Percentiles rank a stretch among this genome's conserved stretches.
Conservation (phyloP, 768 basidiomycete genomes). For the Termitomyces sp. region DNA sequence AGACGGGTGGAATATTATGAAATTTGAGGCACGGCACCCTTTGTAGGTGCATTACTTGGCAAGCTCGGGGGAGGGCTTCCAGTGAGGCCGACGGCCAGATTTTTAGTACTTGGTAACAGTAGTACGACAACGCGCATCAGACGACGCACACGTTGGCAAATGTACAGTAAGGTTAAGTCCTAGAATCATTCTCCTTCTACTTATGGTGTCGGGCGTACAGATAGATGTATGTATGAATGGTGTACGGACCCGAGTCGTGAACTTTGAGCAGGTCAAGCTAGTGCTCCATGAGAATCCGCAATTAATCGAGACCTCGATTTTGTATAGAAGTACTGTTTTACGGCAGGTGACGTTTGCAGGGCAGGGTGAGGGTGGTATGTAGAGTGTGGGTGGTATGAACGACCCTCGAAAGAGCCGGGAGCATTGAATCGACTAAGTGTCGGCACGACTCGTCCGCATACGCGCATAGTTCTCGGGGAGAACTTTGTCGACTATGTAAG, state of each 20-base stretch:
- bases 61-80: too few species aligned
- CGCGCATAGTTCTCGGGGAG: background rate
- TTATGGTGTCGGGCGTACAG: background rate
- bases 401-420: background rate
- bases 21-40: too few species aligned
- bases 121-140: background rate
- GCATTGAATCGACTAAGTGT: background rate
- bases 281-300: background rate
- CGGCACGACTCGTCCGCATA: background rate
- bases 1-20: too few species aligned
- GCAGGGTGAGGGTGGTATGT: background rate
- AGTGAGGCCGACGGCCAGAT: background rate
- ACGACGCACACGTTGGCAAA: background rate
- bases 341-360: background rate
- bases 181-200: background rate
- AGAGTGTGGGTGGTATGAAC: background rate
- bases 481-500: background rate
- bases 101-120: too few species aligned
- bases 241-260: constrained; percentile 1
- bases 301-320: background rate
- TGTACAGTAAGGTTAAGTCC: background rate
- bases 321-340: background rate
- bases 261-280: background rate
- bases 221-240: background rate
- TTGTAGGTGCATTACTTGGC: too few species aligned